Conservation (phyloP, 2,329 filamentous ascomycete species). For the Chaetomiaceae sp. region DNA sequence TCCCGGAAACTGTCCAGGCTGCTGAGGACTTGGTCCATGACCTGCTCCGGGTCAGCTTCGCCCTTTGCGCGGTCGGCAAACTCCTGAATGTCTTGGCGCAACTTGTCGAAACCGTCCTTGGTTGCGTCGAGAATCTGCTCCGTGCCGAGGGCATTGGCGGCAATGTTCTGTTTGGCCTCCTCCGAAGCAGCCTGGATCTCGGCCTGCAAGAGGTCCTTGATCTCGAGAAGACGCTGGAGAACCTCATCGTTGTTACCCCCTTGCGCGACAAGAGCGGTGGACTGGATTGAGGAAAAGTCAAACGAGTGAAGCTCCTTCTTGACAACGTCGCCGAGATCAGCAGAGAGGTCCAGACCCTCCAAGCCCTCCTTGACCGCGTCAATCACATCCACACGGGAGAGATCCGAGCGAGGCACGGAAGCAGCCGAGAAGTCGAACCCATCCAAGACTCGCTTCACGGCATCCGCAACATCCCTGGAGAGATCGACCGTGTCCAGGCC, state of each 20-base stretch:
- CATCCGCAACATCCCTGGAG: conserved; percentile 14
- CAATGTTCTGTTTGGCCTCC: conserved; percentile 71
- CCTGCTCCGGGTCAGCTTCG: conserved; percentile 68
- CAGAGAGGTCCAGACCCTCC: conserved; percentile 9
- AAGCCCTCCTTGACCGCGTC: conserved; percentile 23
- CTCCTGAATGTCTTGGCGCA: conserved; percentile 73
- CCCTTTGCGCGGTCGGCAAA: conserved; percentile 73
- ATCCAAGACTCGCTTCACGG: conserved; percentile 16
- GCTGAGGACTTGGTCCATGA: conserved; percentile 63
- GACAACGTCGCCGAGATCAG: conserved; percentile 9
- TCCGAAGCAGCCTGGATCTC: conserved; percentile 59
- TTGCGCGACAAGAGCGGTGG: conserved; percentile 36
- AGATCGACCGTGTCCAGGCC: conserved; percentile 13
- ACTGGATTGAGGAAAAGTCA: conserved; percentile 24
- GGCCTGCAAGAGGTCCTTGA: conserved; percentile 55
- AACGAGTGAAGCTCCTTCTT: conserved; percentile 29
- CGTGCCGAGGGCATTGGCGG: conserved; percentile 73
- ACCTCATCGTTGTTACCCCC: conserved; percentile 46
- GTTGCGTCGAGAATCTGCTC: conserved; percentile 86
- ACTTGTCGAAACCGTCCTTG: conserved; percentile 78
- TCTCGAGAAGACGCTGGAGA: conserved; percentile 56
- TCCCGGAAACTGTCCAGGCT: conserved; percentile 64
- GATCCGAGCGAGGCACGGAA: conserved; percentile 18
- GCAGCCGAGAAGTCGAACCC: conserved; percentile 31
- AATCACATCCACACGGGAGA: conserved; percentile 22